Base-by-base conservation (phyloP, 2,329 filamentous ascomycete species). In the Xylariaceae sp. region DNA sequence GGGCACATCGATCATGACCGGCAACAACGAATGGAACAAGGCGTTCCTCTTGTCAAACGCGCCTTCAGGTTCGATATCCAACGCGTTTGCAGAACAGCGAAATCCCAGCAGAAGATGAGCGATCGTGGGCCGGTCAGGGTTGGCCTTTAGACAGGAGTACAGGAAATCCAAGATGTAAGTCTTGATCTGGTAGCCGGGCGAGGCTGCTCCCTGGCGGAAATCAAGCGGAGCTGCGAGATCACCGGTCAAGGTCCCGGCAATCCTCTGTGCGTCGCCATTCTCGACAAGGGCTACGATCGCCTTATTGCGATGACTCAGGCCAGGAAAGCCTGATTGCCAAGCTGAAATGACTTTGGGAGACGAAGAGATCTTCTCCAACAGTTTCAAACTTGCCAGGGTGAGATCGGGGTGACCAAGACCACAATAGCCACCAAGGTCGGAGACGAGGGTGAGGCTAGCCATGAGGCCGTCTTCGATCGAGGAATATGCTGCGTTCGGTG, bases 51-150 rank as follows among this genome's bases (percentile, higher is more conserved):
- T 70, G 9, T 81, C 76, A 60, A 95, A 94, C 2, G 84, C 64
- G 33, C 88, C 76, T 18, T 80, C 75, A 1, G 78, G 66, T 35
- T 83, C 73, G 21, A 92, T 67, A 16, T 78, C 78, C 2, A 97
- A 68, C 8, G 74, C 74, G 46, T 80, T 81, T 24, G 83, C 76
- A 30, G 80, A 77, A 53, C 88, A 94, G 40, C 76, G 76, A 60
- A 98, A 96, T 0, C 92, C 92, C 4, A 98, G 77, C 2, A 98
- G 69, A 31, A 94, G 72, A 60, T 98, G 94, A 0, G 90, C 92
- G 50, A 98, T 82, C 2, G 84, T 94, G 4, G 92, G 89, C 51
- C 81, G 78, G 51, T 83, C 76, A 1, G 85, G 81, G 17, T 82
- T 83, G 23, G 83, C 79, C 38, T 76, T 74, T 3, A 98, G 71